Percentiles rank a stretch among this genome's conserved stretches.
Evolutionary conservation across 2,329 filamentous ascomycete species (phyloP).

Genomic region (Juglanconis juglandina): DNA sequence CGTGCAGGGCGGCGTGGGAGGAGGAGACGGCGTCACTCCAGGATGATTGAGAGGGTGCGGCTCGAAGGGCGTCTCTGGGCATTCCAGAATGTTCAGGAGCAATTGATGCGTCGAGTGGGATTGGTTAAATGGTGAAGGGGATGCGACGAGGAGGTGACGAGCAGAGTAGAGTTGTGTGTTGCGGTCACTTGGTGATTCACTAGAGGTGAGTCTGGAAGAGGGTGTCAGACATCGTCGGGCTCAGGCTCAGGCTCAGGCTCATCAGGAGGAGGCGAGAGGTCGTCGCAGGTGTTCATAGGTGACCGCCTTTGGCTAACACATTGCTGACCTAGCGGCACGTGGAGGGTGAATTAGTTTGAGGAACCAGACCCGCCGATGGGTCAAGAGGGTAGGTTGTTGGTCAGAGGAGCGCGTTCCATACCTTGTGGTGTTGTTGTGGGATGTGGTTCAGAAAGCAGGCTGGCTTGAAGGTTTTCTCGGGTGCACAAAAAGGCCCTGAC

Average conservation of each 20-base stretch:
- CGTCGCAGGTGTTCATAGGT: slow-evolving; percentile 11
- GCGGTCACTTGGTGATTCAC: slow-evolving; percentile 1
- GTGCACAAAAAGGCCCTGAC: too few species aligned
- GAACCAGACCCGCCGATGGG: too few species aligned
- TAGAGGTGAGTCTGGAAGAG: slow-evolving; percentile 9
- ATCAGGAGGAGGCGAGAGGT: slow-evolving; percentile 6
- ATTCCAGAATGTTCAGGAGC: slow-evolving; percentile 10
- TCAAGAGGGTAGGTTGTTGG: too few species aligned
- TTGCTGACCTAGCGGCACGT: not conserved
- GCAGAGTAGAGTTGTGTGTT: not conserved
- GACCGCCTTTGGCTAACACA: not conserved
- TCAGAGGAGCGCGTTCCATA: too few species aligned
- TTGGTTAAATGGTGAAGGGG: not conserved
- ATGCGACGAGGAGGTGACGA: not conserved
- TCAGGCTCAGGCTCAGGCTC: too few species aligned
- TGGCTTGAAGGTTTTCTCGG: too few species aligned
- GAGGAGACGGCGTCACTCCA: slow-evolving; percentile 7
- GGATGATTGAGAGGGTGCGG: not conserved
- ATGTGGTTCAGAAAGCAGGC: too few species aligned
- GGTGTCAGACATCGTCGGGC: slow-evolving; percentile 16
- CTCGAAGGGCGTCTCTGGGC: slow-evolving; percentile 1
- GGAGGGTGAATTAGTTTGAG: too few species aligned
- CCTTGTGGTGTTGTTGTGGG: too few species aligned
- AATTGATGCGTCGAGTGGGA: not conserved
- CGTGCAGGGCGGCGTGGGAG: slow-evolving; percentile 1